Evolutionary conservation across 1,139 yeast genomes (phyloP).

Genomic region (Lodderomyces oxycetoniae): DNA sequence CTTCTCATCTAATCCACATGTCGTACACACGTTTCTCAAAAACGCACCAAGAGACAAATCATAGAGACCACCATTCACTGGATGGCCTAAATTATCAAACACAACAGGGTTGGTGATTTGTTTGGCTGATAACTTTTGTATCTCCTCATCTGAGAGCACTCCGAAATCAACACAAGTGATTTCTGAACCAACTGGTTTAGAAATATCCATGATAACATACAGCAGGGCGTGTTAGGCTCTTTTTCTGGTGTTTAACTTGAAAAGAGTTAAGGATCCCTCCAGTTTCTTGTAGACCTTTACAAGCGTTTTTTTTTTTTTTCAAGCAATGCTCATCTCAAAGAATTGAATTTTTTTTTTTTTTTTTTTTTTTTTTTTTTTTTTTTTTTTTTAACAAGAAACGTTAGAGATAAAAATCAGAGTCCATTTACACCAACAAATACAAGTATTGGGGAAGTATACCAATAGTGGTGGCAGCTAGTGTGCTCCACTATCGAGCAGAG

Average conservation of each 20-base stretch:
- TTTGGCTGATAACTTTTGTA: conserved; percentile 82
- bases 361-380: conserved; percentile 1
- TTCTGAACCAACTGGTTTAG: conserved; percentile 94
- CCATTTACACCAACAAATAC: too few relatives aligned
- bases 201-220: conserved; percentile 66
- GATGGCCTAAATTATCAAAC: conserved; percentile 93
- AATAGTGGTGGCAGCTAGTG: too few relatives aligned
- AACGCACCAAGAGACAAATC: conserved; percentile 95
- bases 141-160: conserved; percentile 75
- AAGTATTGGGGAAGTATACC: too few relatives aligned
- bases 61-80: conserved; percentile 87
- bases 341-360: conserved; percentile 4
- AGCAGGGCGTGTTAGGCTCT: too few relatives aligned
- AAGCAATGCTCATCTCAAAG: background rate
- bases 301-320: background rate
- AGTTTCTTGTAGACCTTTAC: too few relatives aligned
- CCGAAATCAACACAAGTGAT: conserved; percentile 91
- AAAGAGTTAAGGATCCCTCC: too few relatives aligned
- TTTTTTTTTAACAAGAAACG: too few relatives aligned
- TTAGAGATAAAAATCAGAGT: too few relatives aligned
- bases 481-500: too few relatives aligned
- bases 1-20: conserved; percentile 94
- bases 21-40: conserved; percentile 79
- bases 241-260: too few relatives aligned
- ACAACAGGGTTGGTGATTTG: conserved; percentile 94